phyloP scores from a whole-genome alignment of 345 rosid genomes.

The Aquilaria yunnanensis region DNA sequence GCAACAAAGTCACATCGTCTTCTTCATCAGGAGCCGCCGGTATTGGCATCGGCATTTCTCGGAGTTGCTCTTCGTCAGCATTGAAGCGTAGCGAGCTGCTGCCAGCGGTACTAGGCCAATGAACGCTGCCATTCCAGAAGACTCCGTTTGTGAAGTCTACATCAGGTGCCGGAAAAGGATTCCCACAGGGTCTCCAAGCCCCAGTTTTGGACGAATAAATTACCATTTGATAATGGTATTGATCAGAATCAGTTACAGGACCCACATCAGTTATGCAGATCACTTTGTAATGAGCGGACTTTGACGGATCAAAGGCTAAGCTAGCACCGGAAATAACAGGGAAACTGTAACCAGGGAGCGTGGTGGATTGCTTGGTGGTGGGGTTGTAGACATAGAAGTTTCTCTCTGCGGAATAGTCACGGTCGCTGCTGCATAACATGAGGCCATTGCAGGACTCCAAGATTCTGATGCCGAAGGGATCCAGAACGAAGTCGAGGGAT shows the following conservation, averaged over 20 bases:
- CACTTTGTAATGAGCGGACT: too few relatives aligned
- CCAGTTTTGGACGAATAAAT: neutral
- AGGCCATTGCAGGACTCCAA: conserved; percentile 50
- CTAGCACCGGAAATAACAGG: too few relatives aligned
- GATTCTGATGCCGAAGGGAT: conserved; percentile 21
- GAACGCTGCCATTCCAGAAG: conserved; percentile 3
- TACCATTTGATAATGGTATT: too few relatives aligned
- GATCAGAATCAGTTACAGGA: too few relatives aligned
- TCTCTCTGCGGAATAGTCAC: neutral
- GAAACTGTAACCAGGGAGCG: conserved; percentile 17
- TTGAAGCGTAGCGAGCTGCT: neutral
- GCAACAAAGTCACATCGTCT: neutral
- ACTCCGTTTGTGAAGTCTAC: neutral
- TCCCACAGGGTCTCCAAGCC: neutral
- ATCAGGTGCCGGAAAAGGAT: neutral
- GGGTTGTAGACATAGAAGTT: conserved; percentile 34
- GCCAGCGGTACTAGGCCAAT: neutral
- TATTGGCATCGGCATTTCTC: too few relatives aligned
- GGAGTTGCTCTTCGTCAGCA: too few relatives aligned
- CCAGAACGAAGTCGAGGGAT: conserved; percentile 19
- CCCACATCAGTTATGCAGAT: too few relatives aligned
- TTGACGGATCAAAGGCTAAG: too few relatives aligned
- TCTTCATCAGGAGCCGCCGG: too few relatives aligned
- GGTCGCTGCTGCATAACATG: conserved; percentile 29
- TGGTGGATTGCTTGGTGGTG: conserved; percentile 25